Base-by-base conservation (phyloP, 2,329 filamentous ascomycete species). In the Fusarium subglutinans region DNA sequence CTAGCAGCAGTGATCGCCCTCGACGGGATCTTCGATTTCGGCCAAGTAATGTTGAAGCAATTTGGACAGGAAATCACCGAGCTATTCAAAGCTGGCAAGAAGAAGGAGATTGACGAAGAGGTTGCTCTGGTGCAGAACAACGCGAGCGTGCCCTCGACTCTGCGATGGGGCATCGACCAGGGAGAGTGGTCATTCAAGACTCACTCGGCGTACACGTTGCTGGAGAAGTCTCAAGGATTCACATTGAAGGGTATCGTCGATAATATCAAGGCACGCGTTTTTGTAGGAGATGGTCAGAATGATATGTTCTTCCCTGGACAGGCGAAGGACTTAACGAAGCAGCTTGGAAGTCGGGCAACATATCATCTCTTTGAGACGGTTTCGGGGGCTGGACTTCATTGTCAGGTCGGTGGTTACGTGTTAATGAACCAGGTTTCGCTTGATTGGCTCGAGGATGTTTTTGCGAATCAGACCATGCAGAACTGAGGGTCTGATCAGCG, bases 1-100 rank as follows among this genome's bases (percentile, higher is more conserved):
- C 68, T 86, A 15, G 77, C 80, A 2, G 85, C 84, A 2, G 75
- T 81, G 1, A 48, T 68, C 2, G 63, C 63, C 5, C 58, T 68
- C 24, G 65, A 68, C 12, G 54, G 65, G 18, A 26, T 68, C 2
- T 61, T 54, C 20, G 65, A 68, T 20, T 68, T 68, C 20, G 37
- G 63, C 2, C 41, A 69, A 22, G 43, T 28, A 1, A 50, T 66
- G 5, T 26, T 59, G 1, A 14, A 10, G 5, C 64, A 67, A 8
- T 59, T 67, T 5, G 64, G 62, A 0, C 20, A 44, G 1, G 40
- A 22, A 13, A 38, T 48, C 24, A 18, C 40, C 1, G 40, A 61
- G 28, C 53, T 47, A 37, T 67, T 30, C 35, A 6, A 8, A 6
- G 33, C 30, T 12, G 63, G 53, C 1, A 67, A 55, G 30, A 62